Percentiles rank a stretch among this genome's conserved stretches.
phyloP scores from a whole-genome alignment of 257 asterid species.

The Solanum tarijense region DNA sequence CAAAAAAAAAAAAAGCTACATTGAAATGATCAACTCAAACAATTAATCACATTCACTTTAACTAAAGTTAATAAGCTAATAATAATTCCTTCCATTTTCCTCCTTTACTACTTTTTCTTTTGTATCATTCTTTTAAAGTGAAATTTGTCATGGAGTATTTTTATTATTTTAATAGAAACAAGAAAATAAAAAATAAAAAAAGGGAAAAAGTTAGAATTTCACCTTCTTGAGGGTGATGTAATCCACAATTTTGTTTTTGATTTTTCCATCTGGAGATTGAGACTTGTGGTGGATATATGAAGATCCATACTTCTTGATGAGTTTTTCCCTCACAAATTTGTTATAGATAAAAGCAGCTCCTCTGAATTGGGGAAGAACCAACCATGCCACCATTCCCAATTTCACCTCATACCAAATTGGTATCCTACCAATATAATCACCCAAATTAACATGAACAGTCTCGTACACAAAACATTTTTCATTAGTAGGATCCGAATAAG shows the following conservation, averaged over 20 bases:
- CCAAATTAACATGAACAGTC: not conserved
- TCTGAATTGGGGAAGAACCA: slow-evolving; percentile 68
- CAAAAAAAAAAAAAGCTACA: not conserved
- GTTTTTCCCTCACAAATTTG: slow-evolving; percentile 51
- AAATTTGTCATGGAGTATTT: not conserved
- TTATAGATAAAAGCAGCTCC: slow-evolving; percentile 77
- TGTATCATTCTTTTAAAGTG: not conserved
- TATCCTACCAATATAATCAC: slow-evolving; percentile 27
- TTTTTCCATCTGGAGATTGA: slow-evolving; percentile 17
- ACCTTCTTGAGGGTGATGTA: slow-evolving; percentile 43
- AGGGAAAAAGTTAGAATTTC: not conserved
- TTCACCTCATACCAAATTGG: slow-evolving; percentile 79
- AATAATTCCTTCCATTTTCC: not conserved
- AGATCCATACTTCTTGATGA: slow-evolving; percentile 43
- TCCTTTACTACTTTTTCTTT: not conserved
- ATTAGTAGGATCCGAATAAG: no score
- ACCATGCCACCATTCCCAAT: slow-evolving; percentile 63
- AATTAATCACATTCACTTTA: not conserved
- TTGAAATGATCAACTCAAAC: not conserved
- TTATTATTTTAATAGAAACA: not conserved
- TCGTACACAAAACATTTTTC: no score
- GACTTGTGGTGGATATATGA: not conserved
- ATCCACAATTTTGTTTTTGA: slow-evolving; percentile 36
- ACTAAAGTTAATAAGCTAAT: not conserved
- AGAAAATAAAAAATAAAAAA: not conserved